Evolutionary conservation across 129 eudicot species (phyloP), one percentile per base, ranked within the genome.

Genomic region (Flaveria robusta): DNA sequence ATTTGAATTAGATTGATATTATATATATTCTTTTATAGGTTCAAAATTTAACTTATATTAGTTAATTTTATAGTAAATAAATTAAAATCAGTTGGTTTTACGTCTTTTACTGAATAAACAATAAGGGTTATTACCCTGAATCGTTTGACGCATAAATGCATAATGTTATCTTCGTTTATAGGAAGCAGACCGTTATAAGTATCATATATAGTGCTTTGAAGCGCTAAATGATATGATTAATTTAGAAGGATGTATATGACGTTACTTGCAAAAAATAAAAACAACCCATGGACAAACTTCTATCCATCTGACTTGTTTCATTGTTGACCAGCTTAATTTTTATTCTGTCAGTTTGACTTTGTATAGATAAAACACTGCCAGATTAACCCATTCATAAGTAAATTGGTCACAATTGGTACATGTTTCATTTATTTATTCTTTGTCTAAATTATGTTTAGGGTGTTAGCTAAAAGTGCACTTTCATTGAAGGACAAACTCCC

Each of bases 401-500:
- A 42, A 62, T 0, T 10, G 22, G 16, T 13, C 9, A 3, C 6
- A 2, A 22, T 26, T 74, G 70, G 37, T 47, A 75, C 31, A 9
- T n/a, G 26, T 3, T 65, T 76, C 11, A 1, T 58, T 18, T 52
- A 26, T 42, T 45, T 19, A 13, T 55, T 8, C 59, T 1, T 20
- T 78, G n/a, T 42, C 11, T 23, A 18, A 43, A 49, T 34, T 10
- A 65, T 24, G 52, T 47, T 72, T 56, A 93, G 98, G 91, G 98
- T 93, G 66, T 81, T 90, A 22, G 83, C 87, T 47, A 81, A 75
- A 74, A 90, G 96, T 63, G 90, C 88, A 15, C 86, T 84, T 67
- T 86, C 97, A 49, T 71, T 93, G 85, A 75, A 86, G 66, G 92
- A 90, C 79, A 74, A 90, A 55, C 94, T 93, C 60, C 98, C 96